Evolutionary conservation across 2,329 filamentous ascomycete species (phyloP), one percentile per base, ranked within the genome.

Genomic region (Fusarium circinatum): DNA sequence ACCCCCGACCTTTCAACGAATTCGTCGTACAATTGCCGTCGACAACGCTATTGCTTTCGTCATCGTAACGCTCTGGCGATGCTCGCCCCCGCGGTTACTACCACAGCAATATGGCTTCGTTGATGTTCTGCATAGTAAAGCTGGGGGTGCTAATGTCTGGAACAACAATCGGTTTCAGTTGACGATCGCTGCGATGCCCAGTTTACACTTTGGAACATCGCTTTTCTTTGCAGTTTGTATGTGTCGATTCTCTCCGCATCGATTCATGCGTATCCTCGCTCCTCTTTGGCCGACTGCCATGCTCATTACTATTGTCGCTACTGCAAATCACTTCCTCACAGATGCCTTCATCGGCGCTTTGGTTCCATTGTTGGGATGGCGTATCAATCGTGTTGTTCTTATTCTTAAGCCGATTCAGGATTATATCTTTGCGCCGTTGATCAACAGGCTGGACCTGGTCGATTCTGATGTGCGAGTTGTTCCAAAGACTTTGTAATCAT

Each of bases 121-220:
- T 65, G 86, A 88, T 66, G 75, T 86, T 20, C 79, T 87, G 12
- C 85, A 86, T 54, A 71, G 78, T 54, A 79, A 76, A 47, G 69
- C 70, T 14, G 44, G 78, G 63, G 59, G 73, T 3, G 74, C 70
- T 14, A 82, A 75, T 44, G 77, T 76, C 3, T 86, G 84, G 85
- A 85, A 82, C 24, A 80, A 85, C 60, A 87, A 86, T 70, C 79
- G 80, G 26, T 86, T 85, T 63, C 84, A 85, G 71, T 75, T 86
- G 17, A 86, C 84, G 13, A 85, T 86, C 65, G 85, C 85, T 1
- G 85, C 85, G 32, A 87, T 87, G 85, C 85, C 85, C 4, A 85
- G 83, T 24, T 75, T 87, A 20, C 85, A 87, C 70, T 87, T 86
- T 68, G 85, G 85, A 36, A 84, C 82, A 0, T 76, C 82, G 0